Conservation (phyloP, 495 filamentous ascomycete species). For the Aspergillus affinis region DNA sequence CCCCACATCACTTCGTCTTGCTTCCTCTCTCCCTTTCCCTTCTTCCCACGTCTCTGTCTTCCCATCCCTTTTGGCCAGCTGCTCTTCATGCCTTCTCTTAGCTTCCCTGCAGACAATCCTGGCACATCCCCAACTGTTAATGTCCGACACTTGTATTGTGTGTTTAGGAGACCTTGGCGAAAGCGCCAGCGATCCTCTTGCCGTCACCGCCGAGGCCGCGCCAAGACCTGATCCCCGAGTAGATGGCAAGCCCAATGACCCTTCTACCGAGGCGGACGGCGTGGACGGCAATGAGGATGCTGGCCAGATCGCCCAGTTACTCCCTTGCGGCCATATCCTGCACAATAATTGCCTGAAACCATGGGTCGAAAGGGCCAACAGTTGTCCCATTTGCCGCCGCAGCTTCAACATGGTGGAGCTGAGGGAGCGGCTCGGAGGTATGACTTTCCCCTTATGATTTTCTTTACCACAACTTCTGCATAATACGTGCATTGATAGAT, state of each 20-base stretch:
- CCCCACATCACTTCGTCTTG: conserved; percentile 37
- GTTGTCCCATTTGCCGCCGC: conserved; percentile 93
- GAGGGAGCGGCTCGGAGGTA: conserved; percentile 74
- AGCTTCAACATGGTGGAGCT: conserved; percentile 88
- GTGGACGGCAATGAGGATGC: conserved; percentile 39
- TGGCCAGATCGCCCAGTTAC: conserved; percentile 59
- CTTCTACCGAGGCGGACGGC: conserved; percentile 35
- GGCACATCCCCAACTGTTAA: conserved; percentile 45
- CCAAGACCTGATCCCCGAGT: conserved; percentile 45
- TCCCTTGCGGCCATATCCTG: conserved; percentile 82
- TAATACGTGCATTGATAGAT: not conserved
- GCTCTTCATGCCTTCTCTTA: conserved; percentile 50
- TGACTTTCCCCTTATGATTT: conserved; percentile 28
- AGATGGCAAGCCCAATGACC: conserved; percentile 33
- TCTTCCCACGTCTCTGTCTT: conserved; percentile 16
- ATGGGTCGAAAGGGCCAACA: conserved; percentile 95
- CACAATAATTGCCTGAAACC: conserved; percentile 89
- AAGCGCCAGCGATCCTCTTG: conserved; percentile 52
- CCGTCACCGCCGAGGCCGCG: conserved; percentile 43
- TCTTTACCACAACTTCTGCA: conserved; percentile 5
- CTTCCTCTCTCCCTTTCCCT: conserved; percentile 28
- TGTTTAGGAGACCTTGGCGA: conserved; percentile 87
- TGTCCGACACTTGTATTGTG: conserved; percentile 95
- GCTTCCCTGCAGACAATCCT: conserved; percentile 28
- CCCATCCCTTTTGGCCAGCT: conserved; percentile 23